Evolutionary conservation across 768 basidiomycete genomes (phyloP).

Genomic region (Amanita thiersii): DNA sequence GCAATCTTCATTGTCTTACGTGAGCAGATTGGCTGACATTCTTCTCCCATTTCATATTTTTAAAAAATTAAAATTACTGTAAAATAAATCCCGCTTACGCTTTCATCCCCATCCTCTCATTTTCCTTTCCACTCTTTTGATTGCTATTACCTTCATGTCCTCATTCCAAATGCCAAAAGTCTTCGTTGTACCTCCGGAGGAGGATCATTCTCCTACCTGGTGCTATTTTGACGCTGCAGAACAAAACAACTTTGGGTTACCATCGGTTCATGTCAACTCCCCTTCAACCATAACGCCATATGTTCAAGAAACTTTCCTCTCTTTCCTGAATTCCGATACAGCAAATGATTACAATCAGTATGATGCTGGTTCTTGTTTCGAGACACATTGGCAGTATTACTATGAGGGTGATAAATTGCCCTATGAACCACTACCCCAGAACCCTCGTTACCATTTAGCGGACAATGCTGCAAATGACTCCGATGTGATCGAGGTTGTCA

Average conservation of each 20-base stretch:
- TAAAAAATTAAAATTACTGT: not conserved
- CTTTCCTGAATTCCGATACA: constrained; percentile 16
- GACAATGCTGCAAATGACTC: constrained; percentile 32
- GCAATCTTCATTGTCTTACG: no score
- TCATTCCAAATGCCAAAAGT: constrained; percentile 35
- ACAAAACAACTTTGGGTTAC: constrained; percentile 12
- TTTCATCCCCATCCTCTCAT: constrained; percentile 3
- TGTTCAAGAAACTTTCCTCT: not conserved
- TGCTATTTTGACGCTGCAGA: constrained; percentile 48
- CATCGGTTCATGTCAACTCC: not conserved
- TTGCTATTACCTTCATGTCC: constrained; percentile 9
- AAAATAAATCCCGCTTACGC: constrained; percentile 2
- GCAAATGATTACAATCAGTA: constrained; percentile 17
- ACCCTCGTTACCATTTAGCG: constrained; percentile 11
- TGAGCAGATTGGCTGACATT: no score
- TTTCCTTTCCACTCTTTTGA: constrained; percentile 4
- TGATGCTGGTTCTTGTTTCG: constrained; percentile 1
- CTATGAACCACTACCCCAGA: constrained; percentile 12
- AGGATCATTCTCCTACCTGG: constrained; percentile 46
- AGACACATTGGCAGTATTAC: constrained; percentile 15
- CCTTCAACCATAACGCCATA: not conserved
- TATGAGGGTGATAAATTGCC: constrained; percentile 12
- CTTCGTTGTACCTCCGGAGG: constrained; percentile 50
- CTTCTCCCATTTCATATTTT: no score
- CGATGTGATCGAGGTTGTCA: constrained; percentile 55